phyloP scores from a whole-genome alignment of 306 rosid genomes.

The Macrotyloma uniflorum region DNA sequence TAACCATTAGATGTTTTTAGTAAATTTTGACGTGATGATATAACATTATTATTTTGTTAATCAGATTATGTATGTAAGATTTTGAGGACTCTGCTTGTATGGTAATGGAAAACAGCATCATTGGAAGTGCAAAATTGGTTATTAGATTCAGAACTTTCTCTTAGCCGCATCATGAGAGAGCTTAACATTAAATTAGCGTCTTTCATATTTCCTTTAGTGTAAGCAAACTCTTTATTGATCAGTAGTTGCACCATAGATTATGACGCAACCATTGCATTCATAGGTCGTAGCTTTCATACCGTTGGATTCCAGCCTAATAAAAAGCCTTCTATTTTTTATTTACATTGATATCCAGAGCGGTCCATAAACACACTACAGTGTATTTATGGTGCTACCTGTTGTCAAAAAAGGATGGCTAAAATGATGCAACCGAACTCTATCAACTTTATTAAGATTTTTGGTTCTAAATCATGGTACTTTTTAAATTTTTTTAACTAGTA shows the following conservation, averaged over 20 bases:
- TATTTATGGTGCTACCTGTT: slow-evolving; percentile 32
- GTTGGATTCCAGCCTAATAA: slow-evolving; percentile 23
- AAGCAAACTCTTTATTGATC: slow-evolving; percentile 36
- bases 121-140: slow-evolving; percentile 25
- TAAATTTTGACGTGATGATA: too few relatives aligned
- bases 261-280: slow-evolving; percentile 41
- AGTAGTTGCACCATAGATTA: slow-evolving; percentile 39
- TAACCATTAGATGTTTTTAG: not conserved
- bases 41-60: not conserved
- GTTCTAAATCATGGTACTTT: not conserved
- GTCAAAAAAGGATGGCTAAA: slow-evolving; percentile 25
- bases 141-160: slow-evolving; percentile 19
- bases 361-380: slow-evolving; percentile 33
- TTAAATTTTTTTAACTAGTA: not conserved
- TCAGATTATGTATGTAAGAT: not conserved
- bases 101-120: slow-evolving; percentile 37
- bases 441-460: not conserved
- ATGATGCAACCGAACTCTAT: not conserved
- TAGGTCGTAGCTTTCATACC: slow-evolving; percentile 28
- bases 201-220: slow-evolving; percentile 40
- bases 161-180: slow-evolving; percentile 2
- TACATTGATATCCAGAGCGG: slow-evolving; percentile 37
- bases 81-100: not conserved
- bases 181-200: slow-evolving; percentile 23
- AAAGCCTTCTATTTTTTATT: slow-evolving; percentile 1